Conservation (phyloP, 352 stramenopile genomes). For the Globisporangium paroecandrum region DNA sequence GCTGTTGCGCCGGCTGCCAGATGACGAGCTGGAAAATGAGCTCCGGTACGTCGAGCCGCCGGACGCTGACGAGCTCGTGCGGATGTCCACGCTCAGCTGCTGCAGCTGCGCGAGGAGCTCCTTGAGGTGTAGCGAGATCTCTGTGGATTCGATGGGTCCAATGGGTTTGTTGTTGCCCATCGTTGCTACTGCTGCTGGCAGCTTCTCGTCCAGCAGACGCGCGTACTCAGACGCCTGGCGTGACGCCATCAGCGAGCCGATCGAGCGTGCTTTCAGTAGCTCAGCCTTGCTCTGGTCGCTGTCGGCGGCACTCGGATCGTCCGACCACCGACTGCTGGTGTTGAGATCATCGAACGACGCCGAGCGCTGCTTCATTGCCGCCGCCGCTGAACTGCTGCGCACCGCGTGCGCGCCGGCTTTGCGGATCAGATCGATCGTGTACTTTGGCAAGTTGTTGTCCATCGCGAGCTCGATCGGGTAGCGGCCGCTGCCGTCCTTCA, state of each 20-base stretch:
- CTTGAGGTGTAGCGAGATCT: constrained; percentile 64
- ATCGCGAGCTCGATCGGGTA: constrained; percentile 69
- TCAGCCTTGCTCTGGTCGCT: constrained; percentile 24
- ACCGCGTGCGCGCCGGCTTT: constrained; percentile 46
- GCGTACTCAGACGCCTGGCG: constrained; percentile 37
- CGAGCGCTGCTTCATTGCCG: constrained; percentile 27
- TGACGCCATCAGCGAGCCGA: constrained; percentile 41
- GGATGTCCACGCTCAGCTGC: constrained; percentile 67
- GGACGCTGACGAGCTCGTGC: constrained; percentile 44
- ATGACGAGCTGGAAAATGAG: constrained; percentile 70
- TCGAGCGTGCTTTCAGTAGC: constrained; percentile 48
- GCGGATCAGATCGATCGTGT: constrained; percentile 66
- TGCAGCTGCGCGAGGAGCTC: constrained; percentile 70
- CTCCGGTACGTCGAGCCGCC: constrained; percentile 63
- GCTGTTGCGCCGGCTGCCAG: constrained; percentile 21
- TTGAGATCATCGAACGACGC: constrained; percentile 32
- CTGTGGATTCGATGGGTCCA: constrained; percentile 44
- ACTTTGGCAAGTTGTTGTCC: constrained; percentile 56
- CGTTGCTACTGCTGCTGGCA: neutral
- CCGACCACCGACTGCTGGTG: constrained; percentile 14
- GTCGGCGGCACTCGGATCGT: constrained; percentile 11
- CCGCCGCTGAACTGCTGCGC: constrained; percentile 21
- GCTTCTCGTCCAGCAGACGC: constrained; percentile 34
- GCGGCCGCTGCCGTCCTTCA: constrained; percentile 47
- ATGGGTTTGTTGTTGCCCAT: constrained; percentile 16